Evolutionary conservation across 805 yeast genomes (phyloP).

Genomic region (Pichia cabralensis): DNA sequence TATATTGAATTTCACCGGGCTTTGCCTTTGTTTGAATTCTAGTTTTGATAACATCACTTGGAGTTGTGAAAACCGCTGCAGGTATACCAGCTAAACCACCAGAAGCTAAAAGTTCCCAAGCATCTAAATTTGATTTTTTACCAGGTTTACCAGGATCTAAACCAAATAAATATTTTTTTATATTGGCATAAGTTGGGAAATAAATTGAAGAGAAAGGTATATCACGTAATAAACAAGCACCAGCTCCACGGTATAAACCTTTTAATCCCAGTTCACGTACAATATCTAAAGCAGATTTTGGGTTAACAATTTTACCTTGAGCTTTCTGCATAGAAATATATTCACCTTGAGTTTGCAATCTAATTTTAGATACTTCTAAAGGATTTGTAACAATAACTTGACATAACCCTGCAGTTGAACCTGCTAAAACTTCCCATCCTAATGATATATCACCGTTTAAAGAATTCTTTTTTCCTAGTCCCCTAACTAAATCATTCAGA

Average conservation of each 20-base stretch:
- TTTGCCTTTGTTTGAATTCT: conserved; percentile 81
- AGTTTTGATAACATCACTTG: conserved; percentile 94
- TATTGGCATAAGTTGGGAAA: conserved; percentile 93
- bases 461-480: conserved; percentile 46
- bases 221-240: conserved; percentile 87
- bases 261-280: conserved; percentile 68
- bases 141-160: conserved; percentile 66
- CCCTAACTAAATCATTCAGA: conserved; percentile 81
- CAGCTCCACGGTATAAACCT: conserved; percentile 86
- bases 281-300: conserved; percentile 56
- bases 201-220: conserved; percentile 95
- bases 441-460: conserved; percentile 39
- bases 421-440: conserved; percentile 71
- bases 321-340: conserved; percentile 30
- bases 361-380: conserved; percentile 86
- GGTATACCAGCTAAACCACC: conserved; percentile 99
- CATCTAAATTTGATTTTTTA: conserved; percentile 49
- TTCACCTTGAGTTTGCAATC: conserved; percentile 90
- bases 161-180: conserved; percentile 71
- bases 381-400: conserved; percentile 96
- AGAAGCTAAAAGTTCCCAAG: conserved; percentile 75
- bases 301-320: conserved; percentile 22
- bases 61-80: conserved; percentile 93
- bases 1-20: conserved; percentile 66
- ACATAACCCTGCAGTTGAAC: conserved; percentile 93